Evolutionary conservation across 352 stramenopile genomes (phyloP).

Genomic region (Globisporangium ultimum): DNA sequence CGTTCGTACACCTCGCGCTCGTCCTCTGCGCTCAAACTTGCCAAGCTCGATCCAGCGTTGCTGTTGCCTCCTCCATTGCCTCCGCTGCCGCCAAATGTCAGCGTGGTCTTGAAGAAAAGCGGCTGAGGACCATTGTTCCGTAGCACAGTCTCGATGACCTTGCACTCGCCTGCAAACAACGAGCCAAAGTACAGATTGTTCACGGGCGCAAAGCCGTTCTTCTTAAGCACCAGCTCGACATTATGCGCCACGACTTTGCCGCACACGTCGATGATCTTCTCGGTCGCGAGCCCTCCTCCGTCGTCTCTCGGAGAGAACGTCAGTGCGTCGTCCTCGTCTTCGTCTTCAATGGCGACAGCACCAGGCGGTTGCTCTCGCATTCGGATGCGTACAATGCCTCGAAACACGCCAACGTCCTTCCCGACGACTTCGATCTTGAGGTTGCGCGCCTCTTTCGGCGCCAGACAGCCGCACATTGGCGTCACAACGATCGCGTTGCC

Average conservation of each 20-base stretch:
- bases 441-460: conserved; percentile 26
- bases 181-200: conserved; percentile 64
- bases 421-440: conserved; percentile 49
- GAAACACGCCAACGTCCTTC: conserved; percentile 33
- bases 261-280: conserved; percentile 80
- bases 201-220: conserved; percentile 39
- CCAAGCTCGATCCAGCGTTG: background rate
- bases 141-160: conserved; percentile 57
- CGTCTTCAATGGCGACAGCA: conserved; percentile 13
- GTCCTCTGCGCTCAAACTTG: conserved; percentile 26
- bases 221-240: conserved; percentile 69
- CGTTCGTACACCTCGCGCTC: conserved; percentile 66
- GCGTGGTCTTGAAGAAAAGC: conserved; percentile 52
- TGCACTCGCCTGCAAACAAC: conserved; percentile 61
- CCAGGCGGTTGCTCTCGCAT: conserved; percentile 26
- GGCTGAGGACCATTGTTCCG: conserved; percentile 77
- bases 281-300: conserved; percentile 4
- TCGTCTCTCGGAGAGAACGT: too few relatives aligned
- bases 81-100: conserved; percentile 36
- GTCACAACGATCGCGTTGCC: conserved; percentile 16
- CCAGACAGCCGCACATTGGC: conserved; percentile 28
- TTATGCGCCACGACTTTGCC: conserved; percentile 82
- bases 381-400: conserved; percentile 36
- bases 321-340: conserved; percentile 5
- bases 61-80: conserved; percentile 7